Percentiles rank a stretch among this genome's conserved stretches.
These are phyloP conservation scores for Thyridium curvatum DNA, from an alignment of 2,329 filamentous ascomycete genomes.

Conservation along the genomic window DNA sequence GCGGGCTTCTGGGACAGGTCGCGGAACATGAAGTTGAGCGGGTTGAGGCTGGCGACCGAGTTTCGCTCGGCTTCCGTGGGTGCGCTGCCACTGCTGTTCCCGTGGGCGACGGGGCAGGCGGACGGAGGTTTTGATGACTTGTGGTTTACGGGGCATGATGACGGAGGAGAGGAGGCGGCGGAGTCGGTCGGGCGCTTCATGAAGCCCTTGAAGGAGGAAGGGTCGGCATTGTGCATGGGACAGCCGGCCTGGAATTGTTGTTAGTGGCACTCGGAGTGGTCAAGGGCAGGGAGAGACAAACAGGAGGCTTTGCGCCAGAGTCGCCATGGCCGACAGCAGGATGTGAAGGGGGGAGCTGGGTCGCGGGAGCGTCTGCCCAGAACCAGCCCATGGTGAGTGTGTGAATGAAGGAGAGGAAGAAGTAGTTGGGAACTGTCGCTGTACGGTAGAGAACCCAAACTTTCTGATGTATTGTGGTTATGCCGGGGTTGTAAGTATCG, in stretches of 20 bases:
- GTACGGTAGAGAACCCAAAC: too few species aligned
- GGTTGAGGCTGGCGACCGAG: slow-evolving; percentile 49
- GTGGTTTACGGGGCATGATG: slow-evolving; percentile 16
- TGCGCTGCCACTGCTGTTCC: slow-evolving; percentile 30
- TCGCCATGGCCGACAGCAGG: slow-evolving; percentile 15
- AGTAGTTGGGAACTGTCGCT: too few species aligned
- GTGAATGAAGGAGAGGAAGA: not conserved
- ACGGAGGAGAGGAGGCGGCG: slow-evolving; percentile 19
- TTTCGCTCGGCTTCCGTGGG: slow-evolving; percentile 12
- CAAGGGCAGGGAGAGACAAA: slow-evolving; percentile 12
- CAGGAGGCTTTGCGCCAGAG: slow-evolving; percentile 27
- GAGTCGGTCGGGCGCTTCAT: slow-evolving; percentile 17
- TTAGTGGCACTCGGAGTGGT: too few species aligned
- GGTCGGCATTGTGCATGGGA: slow-evolving; percentile 46
- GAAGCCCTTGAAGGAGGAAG: too few species aligned
- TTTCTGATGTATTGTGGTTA: too few species aligned
- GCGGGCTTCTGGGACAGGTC: slow-evolving; percentile 76
- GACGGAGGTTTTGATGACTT: too few species aligned
- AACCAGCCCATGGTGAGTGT: slow-evolving; percentile 52
- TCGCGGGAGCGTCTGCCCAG: slow-evolving; percentile 46
- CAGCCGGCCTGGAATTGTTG: slow-evolving; percentile 36
- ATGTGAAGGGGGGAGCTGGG: slow-evolving; percentile 11
- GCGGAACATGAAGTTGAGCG: slow-evolving; percentile 92
- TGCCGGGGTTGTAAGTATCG: too few species aligned
- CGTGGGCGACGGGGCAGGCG: slow-evolving; percentile 40